Base-by-base conservation (phyloP, 2,329 filamentous ascomycete species). In the Cladosporium sp. region DNA sequence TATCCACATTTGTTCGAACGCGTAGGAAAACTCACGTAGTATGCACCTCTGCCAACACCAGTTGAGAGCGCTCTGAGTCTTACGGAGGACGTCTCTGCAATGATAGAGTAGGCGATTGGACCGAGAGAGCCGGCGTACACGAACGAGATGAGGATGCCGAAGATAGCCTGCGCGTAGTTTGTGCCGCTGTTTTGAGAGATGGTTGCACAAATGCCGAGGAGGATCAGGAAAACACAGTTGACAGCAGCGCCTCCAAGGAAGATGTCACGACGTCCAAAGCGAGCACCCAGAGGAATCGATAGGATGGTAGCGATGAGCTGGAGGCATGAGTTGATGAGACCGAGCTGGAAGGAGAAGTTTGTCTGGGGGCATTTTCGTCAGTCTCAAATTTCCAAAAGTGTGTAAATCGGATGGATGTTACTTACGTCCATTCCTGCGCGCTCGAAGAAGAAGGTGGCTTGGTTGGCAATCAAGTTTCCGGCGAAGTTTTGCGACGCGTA, bases 11-110 rank as follows among this genome's bases (percentile, higher is more conserved):
- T n/a, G n/a, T n/a, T n/a, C n/a, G n/a, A n/a, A n/a, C n/a, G n/a
- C n/a, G n/a, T n/a, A n/a, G n/a, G n/a, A n/a, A n/a, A n/a, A n/a
- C n/a, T n/a, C n/a, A n/a, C n/a, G 73, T 95, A 93, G 82, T 81
- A 75, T 5, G 92, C 80, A 70, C 91, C 91, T 64, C 93, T 89
- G 1, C 91, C 92, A 2, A 97, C 85, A 0, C 95, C 93, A 23
- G 96, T 90, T 0, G 93, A 96, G 82, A 97, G 97, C 80, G 96
- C 93, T 74, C 93, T 90, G 32, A 97, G 84, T 2, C 93, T 86
- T n/a, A 91, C 87, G 0, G 92, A 92, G 0, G 91, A 93, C 21
- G 97, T 79, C 77, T 97, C 93, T 0, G 91, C 87, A 6, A 97
- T 93, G 11, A 97, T 85, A 0, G 92, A 95, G 79, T 96, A 97